Evolutionary conservation across 805 yeast species (phyloP).

Genomic region (Komagataella kurtzmanii): DNA sequence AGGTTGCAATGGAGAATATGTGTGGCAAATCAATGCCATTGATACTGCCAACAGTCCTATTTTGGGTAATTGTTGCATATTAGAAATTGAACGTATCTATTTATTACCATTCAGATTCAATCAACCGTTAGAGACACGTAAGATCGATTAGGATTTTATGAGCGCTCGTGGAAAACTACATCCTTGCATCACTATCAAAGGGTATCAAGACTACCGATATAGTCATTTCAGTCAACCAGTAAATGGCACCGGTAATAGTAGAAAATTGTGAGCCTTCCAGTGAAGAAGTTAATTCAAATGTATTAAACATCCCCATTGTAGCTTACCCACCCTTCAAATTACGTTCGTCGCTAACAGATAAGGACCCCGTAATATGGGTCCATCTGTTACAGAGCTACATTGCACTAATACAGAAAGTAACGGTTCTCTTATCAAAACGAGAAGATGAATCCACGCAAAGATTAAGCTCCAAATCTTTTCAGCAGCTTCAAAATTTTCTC

Average conservation of each 20-base stretch:
- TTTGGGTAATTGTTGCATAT: neutral
- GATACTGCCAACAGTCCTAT: conserved; percentile 4
- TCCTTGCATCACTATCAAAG: neutral
- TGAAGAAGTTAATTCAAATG: conserved; percentile 1
- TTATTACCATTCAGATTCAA: neutral
- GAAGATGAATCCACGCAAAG: conserved; percentile 18
- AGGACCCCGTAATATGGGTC: conserved; percentile 77
- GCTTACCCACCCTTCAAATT: conserved; percentile 64
- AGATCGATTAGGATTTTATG: neutral
- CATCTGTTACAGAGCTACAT: conserved; percentile 58
- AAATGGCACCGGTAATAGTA: neutral
- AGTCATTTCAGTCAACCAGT: neutral
- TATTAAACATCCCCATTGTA: conserved; percentile 40
- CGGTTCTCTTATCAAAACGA: conserved; percentile 13
- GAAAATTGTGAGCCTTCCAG: neutral
- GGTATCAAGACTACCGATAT: neutral
- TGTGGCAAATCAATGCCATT: conserved; percentile 7
- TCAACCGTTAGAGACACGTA: neutral
- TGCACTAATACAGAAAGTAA: conserved; percentile 31
- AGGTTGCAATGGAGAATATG: conserved; percentile 23
- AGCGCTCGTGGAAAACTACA: neutral
- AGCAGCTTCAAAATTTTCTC: conserved; percentile 43
- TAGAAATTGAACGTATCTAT: neutral
- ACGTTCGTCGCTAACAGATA: conserved; percentile 66
- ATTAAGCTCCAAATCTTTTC: conserved; percentile 39